These are phyloP conservation scores for Ustilago shanxiensis DNA, from an alignment of 1,284 basidiomycete genomes.

Conservation along the genomic window DNA sequence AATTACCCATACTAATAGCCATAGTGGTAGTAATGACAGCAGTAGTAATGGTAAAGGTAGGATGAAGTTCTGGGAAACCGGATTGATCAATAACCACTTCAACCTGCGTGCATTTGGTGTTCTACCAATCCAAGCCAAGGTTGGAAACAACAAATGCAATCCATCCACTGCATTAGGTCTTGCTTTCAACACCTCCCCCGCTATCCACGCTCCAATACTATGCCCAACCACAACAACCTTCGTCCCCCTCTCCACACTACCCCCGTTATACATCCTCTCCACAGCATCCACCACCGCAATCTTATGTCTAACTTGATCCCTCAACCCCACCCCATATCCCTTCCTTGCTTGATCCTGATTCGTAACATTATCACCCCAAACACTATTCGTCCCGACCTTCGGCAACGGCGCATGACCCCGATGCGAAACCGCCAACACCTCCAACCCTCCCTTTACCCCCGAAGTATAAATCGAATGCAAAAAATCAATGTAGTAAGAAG, in stretches of 20 bases:
- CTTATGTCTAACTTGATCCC: conserved; percentile 59
- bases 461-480: conserved; percentile 42
- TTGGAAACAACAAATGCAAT: conserved; percentile 59
- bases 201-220: conserved; percentile 59
- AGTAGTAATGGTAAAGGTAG: conserved; percentile 45
- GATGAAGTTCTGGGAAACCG: conserved; percentile 13
- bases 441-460: conserved; percentile 15
- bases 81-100: conserved; percentile 25
- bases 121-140: conserved; percentile 51
- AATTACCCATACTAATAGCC: conserved; percentile 35
- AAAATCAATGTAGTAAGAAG: conserved; percentile 56
- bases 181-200: conserved; percentile 38
- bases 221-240: conserved; percentile 57
- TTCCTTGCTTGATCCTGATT: conserved; percentile 26
- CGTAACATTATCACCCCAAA: conserved; percentile 25
- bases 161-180: conserved; percentile 37
- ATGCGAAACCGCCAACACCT: conserved; percentile 58
- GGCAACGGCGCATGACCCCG: conserved; percentile 55
- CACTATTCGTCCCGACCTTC: conserved; percentile 14
- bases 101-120: conserved; percentile 55
- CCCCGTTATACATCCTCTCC: conserved; percentile 20
- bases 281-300: conserved; percentile 47
- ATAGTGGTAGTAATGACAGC: conserved; percentile 49
- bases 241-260: conserved; percentile 9
- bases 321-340: conserved; percentile 37